Percentiles rank a stretch among this genome's conserved stretches.
Evolutionary conservation across 1,139 yeast genomes (phyloP).

Genomic region (Debaryomyces nepalensis): DNA sequence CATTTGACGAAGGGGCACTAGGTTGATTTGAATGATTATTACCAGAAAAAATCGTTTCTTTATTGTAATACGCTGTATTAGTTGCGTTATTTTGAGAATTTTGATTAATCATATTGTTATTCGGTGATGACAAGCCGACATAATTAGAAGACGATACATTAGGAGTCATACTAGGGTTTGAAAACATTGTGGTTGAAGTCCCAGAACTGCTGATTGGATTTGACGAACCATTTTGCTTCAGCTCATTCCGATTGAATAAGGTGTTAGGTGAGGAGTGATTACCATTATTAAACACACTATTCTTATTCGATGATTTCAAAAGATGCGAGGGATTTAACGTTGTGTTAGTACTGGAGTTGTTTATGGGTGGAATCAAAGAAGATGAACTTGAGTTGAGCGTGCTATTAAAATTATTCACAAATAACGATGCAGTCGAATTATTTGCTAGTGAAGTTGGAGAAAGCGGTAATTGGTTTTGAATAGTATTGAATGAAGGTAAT

Average conservation of each 20-base stretch:
- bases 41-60: constrained; percentile 4
- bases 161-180: constrained; percentile 3
- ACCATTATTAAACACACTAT: not conserved
- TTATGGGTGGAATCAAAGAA: constrained; percentile 22
- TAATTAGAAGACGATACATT: constrained; percentile 1
- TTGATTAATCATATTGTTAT: constrained; percentile 16
- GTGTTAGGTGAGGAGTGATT: constrained; percentile 9
- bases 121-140: constrained; percentile 16
- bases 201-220: not conserved
- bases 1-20: not conserved
- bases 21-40: not conserved
- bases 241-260: constrained; percentile 12
- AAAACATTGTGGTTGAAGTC: not conserved
- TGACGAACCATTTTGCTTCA: constrained; percentile 11
- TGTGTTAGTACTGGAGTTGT: constrained; percentile 22
- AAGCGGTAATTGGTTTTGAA: constrained; percentile 39
- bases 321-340: constrained; percentile 32
- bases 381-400: constrained; percentile 12
- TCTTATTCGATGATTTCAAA: constrained; percentile 21
- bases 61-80: constrained; percentile 9
- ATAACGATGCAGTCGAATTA: constrained; percentile 14
- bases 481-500: constrained; percentile 43
- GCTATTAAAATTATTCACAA: constrained; percentile 11
- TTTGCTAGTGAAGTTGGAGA: constrained; percentile 24
- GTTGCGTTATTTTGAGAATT: constrained; percentile 4